Evolutionary conservation across 1,139 yeast species (phyloP).

Genomic region (Lodderomyces pseudojiufengensis): DNA sequence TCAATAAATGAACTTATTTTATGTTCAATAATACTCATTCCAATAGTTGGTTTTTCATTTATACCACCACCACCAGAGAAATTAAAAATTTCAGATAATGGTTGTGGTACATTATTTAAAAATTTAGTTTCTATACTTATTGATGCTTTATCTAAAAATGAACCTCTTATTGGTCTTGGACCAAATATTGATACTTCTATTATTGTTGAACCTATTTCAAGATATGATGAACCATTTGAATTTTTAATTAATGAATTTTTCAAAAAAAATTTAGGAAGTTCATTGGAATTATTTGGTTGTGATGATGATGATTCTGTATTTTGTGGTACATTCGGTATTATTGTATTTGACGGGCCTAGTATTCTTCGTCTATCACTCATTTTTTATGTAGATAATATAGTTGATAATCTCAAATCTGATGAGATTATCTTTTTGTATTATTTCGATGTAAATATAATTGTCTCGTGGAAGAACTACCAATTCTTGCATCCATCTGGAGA

Average conservation of each 20-base stretch:
- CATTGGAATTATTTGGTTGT: conserved; percentile 3
- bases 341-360: conserved; percentile 61
- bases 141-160: conserved; percentile 66
- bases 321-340: conserved; percentile 35
- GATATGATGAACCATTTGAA: conserved; percentile 79
- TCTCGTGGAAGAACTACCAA: too few relatives aligned
- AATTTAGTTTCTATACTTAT: conserved; percentile 66
- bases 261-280: conserved; percentile 41
- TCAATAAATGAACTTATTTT: conserved; percentile 52
- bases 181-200: conserved; percentile 79
- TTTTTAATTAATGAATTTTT: conserved; percentile 63
- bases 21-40: conserved; percentile 48
- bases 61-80: background rate
- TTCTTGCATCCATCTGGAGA: too few relatives aligned
- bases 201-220: conserved; percentile 63
- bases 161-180: conserved; percentile 81
- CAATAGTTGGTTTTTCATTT: conserved; percentile 16
- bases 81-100: conserved; percentile 27
- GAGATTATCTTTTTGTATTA: conserved; percentile 5
- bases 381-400: background rate
- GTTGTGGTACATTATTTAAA: conserved; percentile 49
- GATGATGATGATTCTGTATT: conserved; percentile 11
- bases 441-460: too few relatives aligned
- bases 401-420: conserved; percentile 2
- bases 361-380: conserved; percentile 67